Base-by-base conservation (phyloP, 2,329 filamentous ascomycete genomes). In the Dryadomyces quercivorus region DNA sequence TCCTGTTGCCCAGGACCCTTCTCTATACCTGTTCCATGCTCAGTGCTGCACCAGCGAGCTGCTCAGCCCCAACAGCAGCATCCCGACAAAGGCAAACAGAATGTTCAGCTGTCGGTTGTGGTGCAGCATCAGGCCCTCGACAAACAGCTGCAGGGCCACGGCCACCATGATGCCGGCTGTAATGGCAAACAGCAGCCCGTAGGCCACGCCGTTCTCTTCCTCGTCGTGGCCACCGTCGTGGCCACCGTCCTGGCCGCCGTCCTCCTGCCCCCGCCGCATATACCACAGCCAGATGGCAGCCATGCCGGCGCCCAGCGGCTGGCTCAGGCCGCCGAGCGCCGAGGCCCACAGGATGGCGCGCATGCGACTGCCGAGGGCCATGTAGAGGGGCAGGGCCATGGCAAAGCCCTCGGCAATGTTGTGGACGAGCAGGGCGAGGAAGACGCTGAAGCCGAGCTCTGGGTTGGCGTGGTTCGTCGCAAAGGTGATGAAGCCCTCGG, bases 361-460 rank as follows among this genome's bases (percentile, higher is more conserved):
- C 65, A 81, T 72, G 48, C 90, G 85, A 56, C 84, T 92, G 58
- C 85, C 80, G 36, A 96, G 80, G 1, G 93, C 93, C 63, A 98
- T 86, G 69, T 95, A 98, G 0, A 98, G 75, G 0, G 93, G 93
- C 0, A 98, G 72, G 0, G 90, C 89, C 78, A 98, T 86, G 58
- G 91, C 88, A 66, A 97, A 97, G 1, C 93, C 93, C 71, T 98
- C 93, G 31, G 89, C 91, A 63, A 98, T 95, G 71, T 97, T 98
- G 76, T 98, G 93, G 56, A 98, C 92, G 65, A 95, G 95, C 8
- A 98, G 78, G 0, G 93, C 92, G 68, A 97, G 80, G 71, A 98
- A 98, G 54, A 98, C 89, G 52, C 88, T 86, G 68, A 95, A 82
- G 20, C 93, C 93, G 0, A 98, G 80, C 0, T 79, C 75, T 0